Evolutionary conservation across 1,284 basidiomycete species (phyloP).

Genomic region (Fomitopsis pinicola): DNA sequence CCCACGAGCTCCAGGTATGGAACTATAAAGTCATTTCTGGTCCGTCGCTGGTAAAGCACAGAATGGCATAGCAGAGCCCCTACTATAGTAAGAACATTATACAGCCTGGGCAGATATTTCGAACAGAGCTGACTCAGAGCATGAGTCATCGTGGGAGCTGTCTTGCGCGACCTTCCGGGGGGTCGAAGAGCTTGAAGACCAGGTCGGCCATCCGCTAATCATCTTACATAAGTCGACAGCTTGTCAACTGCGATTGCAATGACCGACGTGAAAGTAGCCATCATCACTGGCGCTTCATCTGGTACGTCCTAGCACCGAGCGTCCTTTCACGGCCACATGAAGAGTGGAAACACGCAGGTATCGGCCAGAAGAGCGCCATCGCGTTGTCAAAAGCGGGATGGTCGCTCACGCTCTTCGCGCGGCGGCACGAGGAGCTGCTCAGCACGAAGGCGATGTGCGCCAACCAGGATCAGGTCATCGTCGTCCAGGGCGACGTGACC

Average conservation of each 20-base stretch:
- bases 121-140: too few relatives aligned
- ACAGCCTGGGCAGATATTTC: too few relatives aligned
- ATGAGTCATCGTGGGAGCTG: too few relatives aligned
- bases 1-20: too few relatives aligned
- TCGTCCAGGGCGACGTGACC: conserved; percentile 60
- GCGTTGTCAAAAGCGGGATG: conserved; percentile 44
- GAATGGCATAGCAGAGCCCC: too few relatives aligned
- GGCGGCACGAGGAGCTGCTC: conserved; percentile 53
- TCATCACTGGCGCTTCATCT: background rate
- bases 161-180: too few relatives aligned
- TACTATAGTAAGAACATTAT: too few relatives aligned
- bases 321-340: background rate
- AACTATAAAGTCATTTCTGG: too few relatives aligned
- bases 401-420: conserved; percentile 42
- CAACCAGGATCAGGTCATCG: conserved; percentile 31
- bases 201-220: too few relatives aligned
- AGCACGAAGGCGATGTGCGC: conserved; percentile 50
- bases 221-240: too few relatives aligned
- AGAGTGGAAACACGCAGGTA: conserved; percentile 27
- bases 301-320: background rate
- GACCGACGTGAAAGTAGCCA: background rate
- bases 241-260: background rate
- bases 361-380: conserved; percentile 46
- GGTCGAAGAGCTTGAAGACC: too few relatives aligned
- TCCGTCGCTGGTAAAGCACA: too few relatives aligned